Evolutionary conservation across 2,329 filamentous ascomycete genomes (phyloP).

Genomic region (Onygenales sp.): DNA sequence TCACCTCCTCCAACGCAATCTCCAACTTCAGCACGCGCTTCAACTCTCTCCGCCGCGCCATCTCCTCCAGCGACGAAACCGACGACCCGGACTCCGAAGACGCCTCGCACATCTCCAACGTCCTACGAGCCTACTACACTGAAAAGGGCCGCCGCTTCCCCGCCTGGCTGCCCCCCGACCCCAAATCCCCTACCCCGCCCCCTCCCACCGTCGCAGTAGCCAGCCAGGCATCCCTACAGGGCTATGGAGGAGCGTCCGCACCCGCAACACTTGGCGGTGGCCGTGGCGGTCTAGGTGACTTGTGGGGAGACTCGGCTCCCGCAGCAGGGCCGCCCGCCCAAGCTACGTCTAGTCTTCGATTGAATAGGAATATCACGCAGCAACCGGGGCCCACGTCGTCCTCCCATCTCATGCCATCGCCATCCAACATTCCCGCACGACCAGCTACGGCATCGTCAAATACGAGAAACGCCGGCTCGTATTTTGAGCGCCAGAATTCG

Average conservation of each 20-base stretch:
- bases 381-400: not conserved
- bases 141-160: conserved; percentile 79
- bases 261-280: conserved; percentile 25
- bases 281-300: conserved; percentile 46
- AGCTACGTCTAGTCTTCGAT: conserved; percentile 30
- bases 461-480: not conserved
- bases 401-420: conserved; percentile 8
- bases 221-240: conserved; percentile 45
- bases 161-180: conserved; percentile 79
- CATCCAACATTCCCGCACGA: conserved; percentile 9
- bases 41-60: conserved; percentile 45
- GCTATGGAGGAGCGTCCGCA: conserved; percentile 17
- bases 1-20: conserved; percentile 36
- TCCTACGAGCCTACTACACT: conserved; percentile 83
- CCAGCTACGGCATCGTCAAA: conserved; percentile 5
- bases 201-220: conserved; percentile 40
- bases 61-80: conserved; percentile 31
- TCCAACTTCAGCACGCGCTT: conserved; percentile 48
- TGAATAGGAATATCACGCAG: conserved; percentile 18
- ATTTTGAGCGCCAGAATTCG: conserved; percentile 14
- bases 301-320: conserved; percentile 43
- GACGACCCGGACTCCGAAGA: conserved; percentile 52
- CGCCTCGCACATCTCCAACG: conserved; percentile 89
- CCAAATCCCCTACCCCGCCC: conserved; percentile 55
- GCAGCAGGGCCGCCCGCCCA: conserved; percentile 18